phyloP scores from a whole-genome alignment of 306 rosid species.

The Sicyos baderoa region DNA sequence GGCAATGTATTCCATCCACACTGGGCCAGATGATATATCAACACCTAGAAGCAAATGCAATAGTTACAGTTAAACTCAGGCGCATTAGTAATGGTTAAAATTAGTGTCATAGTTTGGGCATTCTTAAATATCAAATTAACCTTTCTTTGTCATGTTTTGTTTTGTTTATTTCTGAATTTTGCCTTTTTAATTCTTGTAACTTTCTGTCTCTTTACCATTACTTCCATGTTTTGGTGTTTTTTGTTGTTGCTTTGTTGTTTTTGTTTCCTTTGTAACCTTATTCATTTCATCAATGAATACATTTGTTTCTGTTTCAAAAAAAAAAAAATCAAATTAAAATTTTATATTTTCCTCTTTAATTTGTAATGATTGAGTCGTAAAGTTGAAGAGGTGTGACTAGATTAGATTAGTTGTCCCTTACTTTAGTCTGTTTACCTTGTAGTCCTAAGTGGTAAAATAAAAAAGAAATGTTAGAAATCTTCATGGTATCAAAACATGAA shows the following conservation, averaged over 20 bases:
- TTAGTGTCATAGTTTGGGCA: not conserved
- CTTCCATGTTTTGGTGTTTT: too few species aligned
- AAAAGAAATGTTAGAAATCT: not conserved
- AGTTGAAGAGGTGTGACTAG: not conserved
- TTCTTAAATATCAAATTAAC: constrained; percentile 4
- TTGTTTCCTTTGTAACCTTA: too few species aligned
- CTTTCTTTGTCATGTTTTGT: too few species aligned
- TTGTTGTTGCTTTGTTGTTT: too few species aligned
- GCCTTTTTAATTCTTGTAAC: too few species aligned
- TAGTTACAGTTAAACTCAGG: constrained; percentile 12
- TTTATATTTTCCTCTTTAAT: not conserved
- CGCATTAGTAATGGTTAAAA: not conserved
- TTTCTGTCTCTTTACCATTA: too few species aligned
- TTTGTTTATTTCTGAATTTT: too few species aligned
- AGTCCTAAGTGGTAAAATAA: not conserved
- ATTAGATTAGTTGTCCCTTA: not conserved
- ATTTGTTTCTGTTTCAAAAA: too few species aligned
- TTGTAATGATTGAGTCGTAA: not conserved
- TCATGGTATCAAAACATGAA: not conserved
- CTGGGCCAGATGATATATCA: constrained; percentile 91
- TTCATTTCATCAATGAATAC: too few species aligned
- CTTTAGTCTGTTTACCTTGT: too few species aligned
- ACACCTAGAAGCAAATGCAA: constrained; percentile 49
- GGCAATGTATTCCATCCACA: constrained; percentile 89
- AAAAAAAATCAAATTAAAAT: too few species aligned